These are phyloP conservation scores for Phytophthora hibernalis DNA, from an alignment of 352 stramenopile species.

Conservation along the genomic window DNA sequence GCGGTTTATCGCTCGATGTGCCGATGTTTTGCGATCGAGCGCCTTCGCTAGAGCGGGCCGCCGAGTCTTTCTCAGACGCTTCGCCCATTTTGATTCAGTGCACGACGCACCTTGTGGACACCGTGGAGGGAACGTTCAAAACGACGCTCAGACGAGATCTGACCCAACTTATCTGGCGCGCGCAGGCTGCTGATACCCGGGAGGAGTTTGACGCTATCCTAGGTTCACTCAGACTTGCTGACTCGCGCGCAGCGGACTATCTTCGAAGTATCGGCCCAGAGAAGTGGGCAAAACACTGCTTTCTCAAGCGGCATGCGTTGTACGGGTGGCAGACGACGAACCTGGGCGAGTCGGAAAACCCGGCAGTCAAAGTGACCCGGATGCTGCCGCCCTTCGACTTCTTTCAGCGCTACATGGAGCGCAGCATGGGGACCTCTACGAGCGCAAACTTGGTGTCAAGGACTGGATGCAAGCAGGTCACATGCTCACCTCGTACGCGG, in stretches of 20 bases:
- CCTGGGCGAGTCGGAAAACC: constrained; percentile 32
- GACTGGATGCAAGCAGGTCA: constrained; percentile 30
- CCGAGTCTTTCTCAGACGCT: constrained; percentile 34
- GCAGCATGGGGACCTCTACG: constrained; percentile 49
- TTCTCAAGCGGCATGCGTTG: constrained; percentile 42
- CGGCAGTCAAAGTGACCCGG: constrained; percentile 21
- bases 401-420: constrained; percentile 58
- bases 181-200: constrained; percentile 40
- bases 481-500: constrained; percentile 45
- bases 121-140: constrained; percentile 43
- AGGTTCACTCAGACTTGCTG: constrained; percentile 16
- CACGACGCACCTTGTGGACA: constrained; percentile 37
- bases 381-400: constrained; percentile 51
- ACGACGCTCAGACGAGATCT: constrained; percentile 29
- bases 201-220: constrained; percentile 43
- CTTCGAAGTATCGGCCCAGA: constrained; percentile 36
- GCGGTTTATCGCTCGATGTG: constrained; percentile 38
- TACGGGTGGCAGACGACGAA: constrained; percentile 49
- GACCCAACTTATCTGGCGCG: constrained; percentile 34
- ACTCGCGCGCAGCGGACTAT: constrained; percentile 31
- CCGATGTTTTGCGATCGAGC: constrained; percentile 51
- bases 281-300: constrained; percentile 52
- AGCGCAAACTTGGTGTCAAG: constrained; percentile 47
- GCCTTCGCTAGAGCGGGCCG: constrained; percentile 33
- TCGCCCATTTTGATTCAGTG: constrained; percentile 54